phyloP scores from a whole-genome alignment of 108 stramenopile species.

The Skeletonema menzelii region DNA sequence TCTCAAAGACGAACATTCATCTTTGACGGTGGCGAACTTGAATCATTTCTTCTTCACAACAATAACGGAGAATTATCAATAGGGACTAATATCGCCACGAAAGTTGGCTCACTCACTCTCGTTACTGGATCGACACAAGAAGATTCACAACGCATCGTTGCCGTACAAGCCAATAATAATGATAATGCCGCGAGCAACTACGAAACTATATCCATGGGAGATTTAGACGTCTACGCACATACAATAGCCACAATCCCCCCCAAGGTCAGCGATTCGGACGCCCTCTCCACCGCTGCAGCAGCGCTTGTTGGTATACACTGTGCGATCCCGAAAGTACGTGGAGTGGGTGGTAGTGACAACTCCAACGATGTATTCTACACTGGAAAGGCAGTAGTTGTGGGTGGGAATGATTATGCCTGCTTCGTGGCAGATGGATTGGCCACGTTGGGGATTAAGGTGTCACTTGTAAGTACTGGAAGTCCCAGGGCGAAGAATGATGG shows the following conservation, averaged over 20 bases:
- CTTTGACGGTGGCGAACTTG: conserved; percentile 47
- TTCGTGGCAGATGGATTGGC: conserved; percentile 70
- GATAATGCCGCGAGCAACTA: background rate
- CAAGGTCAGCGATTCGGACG: conserved; percentile 54
- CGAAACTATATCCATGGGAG: conserved; percentile 11
- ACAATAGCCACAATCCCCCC: conserved; percentile 62
- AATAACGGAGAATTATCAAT: background rate
- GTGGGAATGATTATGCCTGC: conserved; percentile 69
- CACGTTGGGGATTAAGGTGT: conserved; percentile 64
- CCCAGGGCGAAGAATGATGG: conserved; percentile 25
- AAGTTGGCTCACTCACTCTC: conserved; percentile 32
- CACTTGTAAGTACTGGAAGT: conserved; percentile 56
- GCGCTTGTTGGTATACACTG: conserved; percentile 63
- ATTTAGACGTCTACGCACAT: conserved; percentile 43
- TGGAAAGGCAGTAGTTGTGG: conserved; percentile 66
- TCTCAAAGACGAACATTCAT: conserved; percentile 28
- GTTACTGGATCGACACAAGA: conserved; percentile 27
- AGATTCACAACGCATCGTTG: conserved; percentile 14
- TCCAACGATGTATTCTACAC: conserved; percentile 29
- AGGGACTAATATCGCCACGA: background rate
- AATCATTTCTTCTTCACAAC: conserved; percentile 38
- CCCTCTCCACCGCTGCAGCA: conserved; percentile 59
- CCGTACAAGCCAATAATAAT: background rate
- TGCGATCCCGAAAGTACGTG: conserved; percentile 50
- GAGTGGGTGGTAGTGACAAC: conserved; percentile 56